Base-by-base conservation (phyloP, 176 grass and related monocot species). In the Musa beccarii region DNA sequence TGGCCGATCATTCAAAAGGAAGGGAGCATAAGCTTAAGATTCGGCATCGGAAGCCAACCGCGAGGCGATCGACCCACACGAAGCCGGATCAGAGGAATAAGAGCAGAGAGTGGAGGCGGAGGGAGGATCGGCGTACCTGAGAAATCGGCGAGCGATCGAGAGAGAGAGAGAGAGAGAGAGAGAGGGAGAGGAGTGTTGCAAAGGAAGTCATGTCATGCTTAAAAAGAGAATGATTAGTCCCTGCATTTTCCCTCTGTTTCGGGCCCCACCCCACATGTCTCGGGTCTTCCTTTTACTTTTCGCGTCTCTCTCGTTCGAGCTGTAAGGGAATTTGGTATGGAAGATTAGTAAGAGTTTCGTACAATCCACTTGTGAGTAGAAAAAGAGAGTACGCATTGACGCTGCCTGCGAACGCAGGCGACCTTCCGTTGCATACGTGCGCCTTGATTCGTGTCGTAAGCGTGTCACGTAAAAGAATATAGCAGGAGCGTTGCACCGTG, bases 101-200 rank as follows among this genome's bases (percentile, higher is more conserved):
- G 65, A 3, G 34, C 34, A 43, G 34, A 43, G 34, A 43, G 34
- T 6, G 34, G 34, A 43, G 34, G 34, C 34, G 26, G 65, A 14
- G 25, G 65, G 8, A 29, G 34, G 65, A 68, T 68, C 25, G 65
- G 65, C 65, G 24, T 68, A 68, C 65, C 65, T 68, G 65, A 6
- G 65, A 29, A 67, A 68, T 43, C 65, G 4, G 65, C 25, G 25
- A 68, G 24, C 14, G 65, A 68, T 16, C 9, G 65, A 26, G 26
- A 34, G 16, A 24, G 14, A 1, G 24, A 34, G 63, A 21, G 22
- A 3, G 5, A 16, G 3, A 16, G 54, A 16, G 54, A 29, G 64
- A 29, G 25, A 66, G 64, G 15, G 24, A 1, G 25, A 8, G 25
- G 13, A 34, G 15, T 23, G 10, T 43, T 68, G 26, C 65, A 43